phyloP scores from a whole-genome alignment of 2,329 filamentous ascomycete species.

The Lecanicillium sp. region DNA sequence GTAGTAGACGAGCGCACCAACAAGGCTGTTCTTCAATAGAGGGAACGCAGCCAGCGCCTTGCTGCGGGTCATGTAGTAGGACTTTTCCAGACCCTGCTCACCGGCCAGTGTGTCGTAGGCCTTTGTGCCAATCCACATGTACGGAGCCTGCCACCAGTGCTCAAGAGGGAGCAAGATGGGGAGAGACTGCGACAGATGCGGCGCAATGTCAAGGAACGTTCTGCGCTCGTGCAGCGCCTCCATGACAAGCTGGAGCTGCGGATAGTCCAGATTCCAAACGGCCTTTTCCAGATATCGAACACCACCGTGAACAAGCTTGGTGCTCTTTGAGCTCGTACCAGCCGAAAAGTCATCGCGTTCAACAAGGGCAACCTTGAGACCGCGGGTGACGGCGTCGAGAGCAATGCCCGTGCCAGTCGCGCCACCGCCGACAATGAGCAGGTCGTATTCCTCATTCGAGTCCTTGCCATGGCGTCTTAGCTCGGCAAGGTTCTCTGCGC shows the following conservation, averaged over 20 bases:
- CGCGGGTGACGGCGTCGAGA: conserved; percentile 70
- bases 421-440: conserved; percentile 71
- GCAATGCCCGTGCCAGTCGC: conserved; percentile 76
- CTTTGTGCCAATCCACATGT: conserved; percentile 64
- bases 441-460: conserved; percentile 56
- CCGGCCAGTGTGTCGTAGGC: conserved; percentile 76
- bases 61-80: conserved; percentile 70
- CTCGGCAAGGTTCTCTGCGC: conserved; percentile 30
- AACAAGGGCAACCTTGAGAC: conserved; percentile 70
- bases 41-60: conserved; percentile 73
- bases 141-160: conserved; percentile 76
- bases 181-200: conserved; percentile 71
- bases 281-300: conserved; percentile 83
- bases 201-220: conserved; percentile 76
- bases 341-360: conserved; percentile 78
- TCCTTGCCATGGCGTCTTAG: conserved; percentile 26
- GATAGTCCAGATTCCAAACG: conserved; percentile 77
- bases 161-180: conserved; percentile 78
- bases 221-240: conserved; percentile 76
- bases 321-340: conserved; percentile 80
- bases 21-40: conserved; percentile 64
- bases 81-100: conserved; percentile 73
- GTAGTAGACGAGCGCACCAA: conserved; percentile 78
- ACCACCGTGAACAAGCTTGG: conserved; percentile 78
- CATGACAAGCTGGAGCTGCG: conserved; percentile 72